Percentiles rank a stretch among this genome's conserved stretches.
These are phyloP conservation scores for Salix arbutifolia DNA, from an alignment of 345 rosid genomes.

Conservation along the genomic window DNA sequence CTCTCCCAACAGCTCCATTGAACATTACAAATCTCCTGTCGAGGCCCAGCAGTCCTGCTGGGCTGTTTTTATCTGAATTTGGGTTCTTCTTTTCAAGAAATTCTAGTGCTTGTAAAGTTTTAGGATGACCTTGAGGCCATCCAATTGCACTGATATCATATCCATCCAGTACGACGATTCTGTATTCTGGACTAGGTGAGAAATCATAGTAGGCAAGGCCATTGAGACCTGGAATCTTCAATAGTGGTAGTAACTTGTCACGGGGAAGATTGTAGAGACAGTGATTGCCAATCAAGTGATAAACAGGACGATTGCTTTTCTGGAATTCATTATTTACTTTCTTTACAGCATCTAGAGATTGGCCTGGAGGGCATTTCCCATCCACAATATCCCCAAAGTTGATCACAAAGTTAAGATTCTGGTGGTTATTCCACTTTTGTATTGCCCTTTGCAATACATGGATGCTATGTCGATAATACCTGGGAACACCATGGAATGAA, in stretches of 20 bases:
- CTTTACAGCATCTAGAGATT: conserved; percentile 52
- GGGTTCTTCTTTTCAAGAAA: conserved; percentile 69
- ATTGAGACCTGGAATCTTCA: conserved; percentile 50
- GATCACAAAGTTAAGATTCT: conserved; percentile 58
- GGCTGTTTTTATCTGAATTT: conserved; percentile 78
- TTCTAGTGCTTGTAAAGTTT: conserved; percentile 55
- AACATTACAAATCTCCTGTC: conserved; percentile 84
- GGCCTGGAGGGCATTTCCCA: conserved; percentile 66
- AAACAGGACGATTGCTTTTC: conserved; percentile 60
- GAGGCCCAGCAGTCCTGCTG: conserved; percentile 54
- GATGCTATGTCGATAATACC: conserved; percentile 77
- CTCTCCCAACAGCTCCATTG: conserved; percentile 84
- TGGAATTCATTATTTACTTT: conserved; percentile 51
- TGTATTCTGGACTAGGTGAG: conserved; percentile 59
- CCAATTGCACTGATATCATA: conserved; percentile 86
- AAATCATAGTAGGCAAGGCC: conserved; percentile 77
- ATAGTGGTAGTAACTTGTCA: conserved; percentile 58
- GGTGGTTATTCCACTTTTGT: conserved; percentile 55
- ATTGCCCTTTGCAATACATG: conserved; percentile 72
- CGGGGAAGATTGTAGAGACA: conserved; percentile 96
- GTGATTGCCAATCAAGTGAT: conserved; percentile 93
- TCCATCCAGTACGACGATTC: conserved; percentile 79
- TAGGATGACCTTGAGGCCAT: conserved; percentile 75
- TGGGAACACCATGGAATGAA: conserved; percentile 78
- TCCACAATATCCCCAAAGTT: conserved; percentile 91